Conservation (phyloP, 2,329 filamentous ascomycete genomes). For the Colletotrichum falcatum region DNA sequence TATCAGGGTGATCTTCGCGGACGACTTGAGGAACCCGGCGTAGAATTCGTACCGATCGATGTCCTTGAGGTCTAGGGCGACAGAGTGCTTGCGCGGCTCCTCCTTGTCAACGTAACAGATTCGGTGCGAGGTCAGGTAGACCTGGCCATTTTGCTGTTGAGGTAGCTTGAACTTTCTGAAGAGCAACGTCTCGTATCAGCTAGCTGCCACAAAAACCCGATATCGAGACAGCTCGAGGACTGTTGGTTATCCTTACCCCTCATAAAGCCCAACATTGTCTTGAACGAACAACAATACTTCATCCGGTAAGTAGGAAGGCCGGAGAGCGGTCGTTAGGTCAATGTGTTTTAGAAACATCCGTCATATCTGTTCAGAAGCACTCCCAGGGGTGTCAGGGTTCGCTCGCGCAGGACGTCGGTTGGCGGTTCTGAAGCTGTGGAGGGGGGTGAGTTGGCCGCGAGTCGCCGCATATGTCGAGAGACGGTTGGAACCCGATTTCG, state of each 20-base stretch:
- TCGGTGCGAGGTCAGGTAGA: conserved; percentile 95
- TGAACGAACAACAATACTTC: conserved; percentile 97
- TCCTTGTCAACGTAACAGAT: conserved; percentile 94
- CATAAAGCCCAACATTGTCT: conserved; percentile 96
- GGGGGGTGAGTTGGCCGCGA: conserved; percentile 16
- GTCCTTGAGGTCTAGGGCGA: conserved; percentile 88
- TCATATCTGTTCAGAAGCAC: conserved; percentile 58
- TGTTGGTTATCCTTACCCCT: conserved; percentile 73
- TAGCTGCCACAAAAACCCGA: neutral
- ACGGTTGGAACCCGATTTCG: conserved; percentile 8
- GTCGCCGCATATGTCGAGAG: conserved; percentile 25
- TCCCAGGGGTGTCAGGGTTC: conserved; percentile 1
- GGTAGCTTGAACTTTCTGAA: conserved; percentile 92
- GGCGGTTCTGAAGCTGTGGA: conserved; percentile 1
- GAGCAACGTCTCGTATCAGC: conserved; percentile 5
- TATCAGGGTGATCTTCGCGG: conserved; percentile 89
- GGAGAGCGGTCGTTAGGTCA: conserved; percentile 95
- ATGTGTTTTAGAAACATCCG: conserved; percentile 98
- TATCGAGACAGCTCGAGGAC: neutral
- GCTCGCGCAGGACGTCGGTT: conserved; percentile 19
- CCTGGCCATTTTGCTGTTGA: conserved; percentile 93
- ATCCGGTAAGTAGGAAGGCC: conserved; percentile 91
- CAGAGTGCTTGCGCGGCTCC: conserved; percentile 85
- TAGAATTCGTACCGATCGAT: conserved; percentile 93
- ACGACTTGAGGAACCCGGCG: conserved; percentile 94